Evolutionary conservation across 495 filamentous ascomycete genomes (phyloP).

Genomic region (Penicillium argentinense): DNA sequence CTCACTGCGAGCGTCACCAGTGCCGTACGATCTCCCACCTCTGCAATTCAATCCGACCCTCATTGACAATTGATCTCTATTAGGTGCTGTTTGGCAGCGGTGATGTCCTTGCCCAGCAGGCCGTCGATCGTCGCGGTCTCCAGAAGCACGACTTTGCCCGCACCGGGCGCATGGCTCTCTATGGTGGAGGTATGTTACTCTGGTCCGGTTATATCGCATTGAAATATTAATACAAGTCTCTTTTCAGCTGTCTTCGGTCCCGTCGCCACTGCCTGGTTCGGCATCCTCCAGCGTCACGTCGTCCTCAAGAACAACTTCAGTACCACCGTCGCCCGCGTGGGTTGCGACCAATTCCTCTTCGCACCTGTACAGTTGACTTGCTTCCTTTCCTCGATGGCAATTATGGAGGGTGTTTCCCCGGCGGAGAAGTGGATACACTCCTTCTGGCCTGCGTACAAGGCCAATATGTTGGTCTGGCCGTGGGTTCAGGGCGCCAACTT

Average conservation of each 20-base stretch:
- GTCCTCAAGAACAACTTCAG: slow-evolving; percentile 60
- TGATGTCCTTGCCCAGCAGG: slow-evolving; percentile 90
- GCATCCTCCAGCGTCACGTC: slow-evolving; percentile 70
- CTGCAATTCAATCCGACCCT: neutral
- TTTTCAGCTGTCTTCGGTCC: slow-evolving; percentile 81
- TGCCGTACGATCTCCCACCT: slow-evolving; percentile 51
- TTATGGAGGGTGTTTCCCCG: slow-evolving; percentile 76
- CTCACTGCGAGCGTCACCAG: slow-evolving; percentile 89
- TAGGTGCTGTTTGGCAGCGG: slow-evolving; percentile 87
- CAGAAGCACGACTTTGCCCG: slow-evolving; percentile 78
- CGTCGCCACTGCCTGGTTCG: slow-evolving; percentile 86
- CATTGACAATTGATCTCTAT: neutral
- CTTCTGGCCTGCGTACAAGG: slow-evolving; percentile 68
- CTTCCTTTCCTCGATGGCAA: slow-evolving; percentile 84
- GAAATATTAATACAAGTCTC: slow-evolving; percentile 10
- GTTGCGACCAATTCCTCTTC: slow-evolving; percentile 82
- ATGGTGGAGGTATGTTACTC: slow-evolving; percentile 74
- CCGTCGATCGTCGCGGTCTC: slow-evolving; percentile 77
- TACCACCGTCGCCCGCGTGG: slow-evolving; percentile 80
- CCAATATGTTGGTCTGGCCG: slow-evolving; percentile 94
- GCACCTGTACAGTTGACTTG: slow-evolving; percentile 75
- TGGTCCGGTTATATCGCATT: neutral
- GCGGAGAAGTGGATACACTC: slow-evolving; percentile 67
- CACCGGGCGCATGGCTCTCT: slow-evolving; percentile 87
- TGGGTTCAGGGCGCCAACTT: slow-evolving; percentile 90